A percentile compares a stretch with the other conserved stretches of the same genome.
Conservation (phyloP, 768 basidiomycete species). For the Trametes punicea region DNA sequence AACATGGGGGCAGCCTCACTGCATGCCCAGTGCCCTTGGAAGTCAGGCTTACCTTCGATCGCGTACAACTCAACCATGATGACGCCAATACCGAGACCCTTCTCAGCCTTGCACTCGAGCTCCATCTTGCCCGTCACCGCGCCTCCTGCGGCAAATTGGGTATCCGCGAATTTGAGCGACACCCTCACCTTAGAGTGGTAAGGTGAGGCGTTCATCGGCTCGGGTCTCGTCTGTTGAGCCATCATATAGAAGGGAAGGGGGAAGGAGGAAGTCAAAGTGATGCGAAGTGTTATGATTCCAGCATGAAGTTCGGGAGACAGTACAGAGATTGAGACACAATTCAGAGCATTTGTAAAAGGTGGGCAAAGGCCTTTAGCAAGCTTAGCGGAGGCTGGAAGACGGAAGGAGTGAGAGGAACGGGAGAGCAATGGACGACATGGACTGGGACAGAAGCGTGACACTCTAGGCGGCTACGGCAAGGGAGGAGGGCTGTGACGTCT, state of each 20-base stretch:
- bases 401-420: background rate
- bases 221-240: conserved; percentile 37
- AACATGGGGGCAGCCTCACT: too few species aligned
- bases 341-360: background rate
- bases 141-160: conserved; percentile 62
- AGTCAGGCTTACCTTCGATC: conserved; percentile 37
- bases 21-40: too few species aligned
- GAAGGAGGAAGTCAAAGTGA: too few species aligned
- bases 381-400: background rate
- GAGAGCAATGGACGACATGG: background rate
- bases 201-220: conserved; percentile 80
- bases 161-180: conserved; percentile 54
- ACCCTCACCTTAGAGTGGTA: conserved; percentile 78
- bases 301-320: background rate
- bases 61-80: conserved; percentile 80
- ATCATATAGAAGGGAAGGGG: background rate
- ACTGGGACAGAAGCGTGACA: background rate
- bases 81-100: conserved; percentile 64
- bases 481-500: background rate
- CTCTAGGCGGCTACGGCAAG: background rate
- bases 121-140: conserved; percentile 73
- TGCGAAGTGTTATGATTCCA: background rate
- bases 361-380: too few species aligned
- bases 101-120: conserved; percentile 74
- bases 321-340: background rate